phyloP scores from a whole-genome alignment of 2,329 filamentous ascomycete genomes.

The Raffaelea arxii region DNA sequence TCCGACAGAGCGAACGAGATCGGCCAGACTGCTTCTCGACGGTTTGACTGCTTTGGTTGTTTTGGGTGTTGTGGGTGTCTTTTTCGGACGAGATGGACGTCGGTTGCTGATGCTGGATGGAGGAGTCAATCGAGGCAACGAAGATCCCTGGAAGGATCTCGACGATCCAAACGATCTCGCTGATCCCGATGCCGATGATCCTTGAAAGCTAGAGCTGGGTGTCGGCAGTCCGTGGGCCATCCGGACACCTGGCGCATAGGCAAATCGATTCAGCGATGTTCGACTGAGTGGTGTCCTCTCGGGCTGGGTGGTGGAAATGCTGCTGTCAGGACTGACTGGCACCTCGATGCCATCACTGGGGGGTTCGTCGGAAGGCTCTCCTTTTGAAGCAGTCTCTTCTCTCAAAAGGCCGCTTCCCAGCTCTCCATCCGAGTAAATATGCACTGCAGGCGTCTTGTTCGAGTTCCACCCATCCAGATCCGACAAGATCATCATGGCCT shows the following conservation, averaged over 20 bases:
- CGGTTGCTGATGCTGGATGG: not conserved
- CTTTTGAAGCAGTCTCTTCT: too few species aligned
- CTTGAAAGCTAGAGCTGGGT: conserved; percentile 22
- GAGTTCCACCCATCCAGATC: conserved; percentile 41
- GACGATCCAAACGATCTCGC: too few species aligned
- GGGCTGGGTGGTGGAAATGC: not conserved
- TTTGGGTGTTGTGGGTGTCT: not conserved
- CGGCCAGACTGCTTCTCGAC: conserved; percentile 6
- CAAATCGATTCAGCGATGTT: conserved; percentile 13
- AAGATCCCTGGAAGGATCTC: too few species aligned
- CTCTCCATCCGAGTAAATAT: conserved; percentile 18
- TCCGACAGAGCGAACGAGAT: conserved; percentile 7
- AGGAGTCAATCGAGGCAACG: conserved; percentile 2
- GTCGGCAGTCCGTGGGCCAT: conserved; percentile 31
- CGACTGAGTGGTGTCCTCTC: not conserved
- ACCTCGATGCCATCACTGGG: conserved; percentile 10
- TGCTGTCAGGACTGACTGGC: conserved; percentile 7
- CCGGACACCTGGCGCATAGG: conserved; percentile 12
- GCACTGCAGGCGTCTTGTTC: conserved; percentile 23
- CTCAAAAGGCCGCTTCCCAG: conserved; percentile 26
- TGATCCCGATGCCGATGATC: not conserved
- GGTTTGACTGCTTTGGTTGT: not conserved
- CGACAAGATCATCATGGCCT: conserved; percentile 39
- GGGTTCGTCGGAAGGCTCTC: too few species aligned
- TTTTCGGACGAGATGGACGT: not conserved